A percentile compares a stretch with the other conserved stretches of the same genome.
Conservation (phyloP, 805 yeast species). For the Myxozyma udenii region DNA sequence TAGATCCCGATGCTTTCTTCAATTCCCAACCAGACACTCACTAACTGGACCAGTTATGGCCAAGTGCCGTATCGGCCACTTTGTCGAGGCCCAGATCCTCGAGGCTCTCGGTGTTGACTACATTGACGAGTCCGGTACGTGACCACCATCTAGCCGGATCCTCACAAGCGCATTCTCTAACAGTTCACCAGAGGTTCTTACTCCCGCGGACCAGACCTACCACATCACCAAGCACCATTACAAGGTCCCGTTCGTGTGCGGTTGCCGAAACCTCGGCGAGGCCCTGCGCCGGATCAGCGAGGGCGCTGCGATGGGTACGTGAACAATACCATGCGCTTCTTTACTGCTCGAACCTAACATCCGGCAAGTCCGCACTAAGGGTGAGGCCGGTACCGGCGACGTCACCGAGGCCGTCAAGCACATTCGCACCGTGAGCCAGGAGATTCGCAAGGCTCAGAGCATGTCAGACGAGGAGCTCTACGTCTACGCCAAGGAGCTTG, state of each 20-base stretch:
- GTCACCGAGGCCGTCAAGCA: constrained; percentile 78
- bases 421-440: constrained; percentile 56
- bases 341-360: no score
- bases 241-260: constrained; percentile 79
- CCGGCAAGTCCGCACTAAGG: constrained; percentile 61
- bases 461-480: constrained; percentile 48
- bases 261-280: constrained; percentile 77
- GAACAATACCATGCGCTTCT: no score
- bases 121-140: constrained; percentile 62
- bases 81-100: constrained; percentile 75
- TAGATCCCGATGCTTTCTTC: no score
- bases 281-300: constrained; percentile 74
- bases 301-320: constrained; percentile 71
- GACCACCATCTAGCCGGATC: no score
- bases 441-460: constrained; percentile 50
- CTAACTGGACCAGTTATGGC: constrained; percentile 59
- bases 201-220: constrained; percentile 69
- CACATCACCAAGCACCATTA: constrained; percentile 62
- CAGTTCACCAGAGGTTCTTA: constrained; percentile 55
- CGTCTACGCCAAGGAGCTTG: constrained; percentile 52
- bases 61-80: constrained; percentile 78
- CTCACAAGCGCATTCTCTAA: background rate
- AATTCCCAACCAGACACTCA: no score
- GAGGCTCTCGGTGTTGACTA: constrained; percentile 71
- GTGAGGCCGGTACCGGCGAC: constrained; percentile 89